Percentiles rank a stretch among this genome's conserved stretches.
These are phyloP conservation scores for Helianthus tuberosus DNA, from an alignment of 129 eudicot genomes.

Conservation along the genomic window DNA sequence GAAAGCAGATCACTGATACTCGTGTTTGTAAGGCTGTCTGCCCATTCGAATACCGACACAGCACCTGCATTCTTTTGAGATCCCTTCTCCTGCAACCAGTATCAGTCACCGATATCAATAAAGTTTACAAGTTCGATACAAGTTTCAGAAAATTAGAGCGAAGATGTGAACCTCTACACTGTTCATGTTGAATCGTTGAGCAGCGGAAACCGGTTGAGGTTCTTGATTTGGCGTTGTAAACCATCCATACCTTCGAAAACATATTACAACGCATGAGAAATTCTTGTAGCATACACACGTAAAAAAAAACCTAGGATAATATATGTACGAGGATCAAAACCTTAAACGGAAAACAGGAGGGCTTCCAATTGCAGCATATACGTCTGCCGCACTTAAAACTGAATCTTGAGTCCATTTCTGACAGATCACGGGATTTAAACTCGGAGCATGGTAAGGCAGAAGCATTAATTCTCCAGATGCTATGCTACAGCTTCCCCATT, in stretches of 20 bases:
- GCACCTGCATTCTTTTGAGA: constrained; percentile 36
- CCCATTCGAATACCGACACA: constrained; percentile 81
- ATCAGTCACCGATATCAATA: not conserved
- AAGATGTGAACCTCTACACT: constrained; percentile 23
- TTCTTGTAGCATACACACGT: constrained; percentile 17
- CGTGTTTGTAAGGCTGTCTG: constrained; percentile 87
- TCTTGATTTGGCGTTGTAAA: constrained; percentile 34
- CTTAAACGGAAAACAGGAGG: constrained; percentile 84
- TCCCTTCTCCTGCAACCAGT: constrained; percentile 40
- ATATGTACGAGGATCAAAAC: constrained; percentile 38
- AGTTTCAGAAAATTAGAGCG: not conserved
- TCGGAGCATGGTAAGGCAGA: constrained; percentile 57
- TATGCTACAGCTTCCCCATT: constrained; percentile 81
- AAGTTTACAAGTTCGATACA: not conserved
- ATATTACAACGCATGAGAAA: constrained; percentile 13
- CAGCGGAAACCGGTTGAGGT: constrained; percentile 28
- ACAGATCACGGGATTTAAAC: constrained; percentile 37
- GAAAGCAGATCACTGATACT: constrained; percentile 77
- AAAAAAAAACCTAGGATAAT: constrained; percentile 7
- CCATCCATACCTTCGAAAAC: constrained; percentile 74
- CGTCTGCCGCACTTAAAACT: constrained; percentile 75
- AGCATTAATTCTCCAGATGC: constrained; percentile 77
- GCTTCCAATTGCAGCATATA: constrained; percentile 66
- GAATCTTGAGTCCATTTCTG: constrained; percentile 82
- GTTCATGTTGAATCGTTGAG: constrained; percentile 24